Evolutionary conservation across 2,329 filamentous ascomycete species (phyloP), one percentile per base, ranked within the genome.

Genomic region (Cryphonectria japonica): DNA sequence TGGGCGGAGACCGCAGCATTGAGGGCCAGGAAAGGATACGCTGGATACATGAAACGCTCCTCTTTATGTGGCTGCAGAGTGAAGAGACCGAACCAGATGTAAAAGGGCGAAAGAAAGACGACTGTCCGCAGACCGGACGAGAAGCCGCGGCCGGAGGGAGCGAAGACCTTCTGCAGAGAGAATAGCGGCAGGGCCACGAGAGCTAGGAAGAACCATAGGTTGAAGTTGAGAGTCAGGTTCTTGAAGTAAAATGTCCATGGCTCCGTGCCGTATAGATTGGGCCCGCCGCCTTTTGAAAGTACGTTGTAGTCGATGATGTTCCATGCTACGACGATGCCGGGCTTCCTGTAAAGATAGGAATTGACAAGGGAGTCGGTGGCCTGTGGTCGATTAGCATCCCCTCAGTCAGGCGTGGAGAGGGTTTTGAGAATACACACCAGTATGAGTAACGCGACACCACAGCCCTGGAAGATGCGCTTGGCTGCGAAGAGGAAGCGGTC

Each of bases 231-330:
- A 22, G 92, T 83, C 60, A 99, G 83, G 77, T 99, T 99, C 76
- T 93, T 92, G 76, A 97, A 86, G 81, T 99, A 99, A 79, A 98
- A 99, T 68, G 95, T 92, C 96, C 95, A 98, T 1, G 95, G 93
- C 81, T 99, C 96, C 0, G 93, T 97, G 61, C 96, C 96, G 77
- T 98, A 99, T 50, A 99, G 92, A 69, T 97, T 89, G 0, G 96
- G 96, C 0, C 95, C 96, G 43, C 91, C 93, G 0, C 89, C 87
- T 8, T 89, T 90, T 9, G 93, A 92, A 78, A 99, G 95, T 60
- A 99, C 89, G 79, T 99, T 99, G 86, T 99, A 99, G 74, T 92
- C 89, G 77, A 99, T 91, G 77, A 99, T 98, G 78, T 98, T 98
- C 86, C 94, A 92, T 0, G 94, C 90, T 8, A 97, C 93, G 54